Evolutionary conservation across 352 stramenopile species (phyloP).

Genomic region (Aphanomyces stellatus): DNA sequence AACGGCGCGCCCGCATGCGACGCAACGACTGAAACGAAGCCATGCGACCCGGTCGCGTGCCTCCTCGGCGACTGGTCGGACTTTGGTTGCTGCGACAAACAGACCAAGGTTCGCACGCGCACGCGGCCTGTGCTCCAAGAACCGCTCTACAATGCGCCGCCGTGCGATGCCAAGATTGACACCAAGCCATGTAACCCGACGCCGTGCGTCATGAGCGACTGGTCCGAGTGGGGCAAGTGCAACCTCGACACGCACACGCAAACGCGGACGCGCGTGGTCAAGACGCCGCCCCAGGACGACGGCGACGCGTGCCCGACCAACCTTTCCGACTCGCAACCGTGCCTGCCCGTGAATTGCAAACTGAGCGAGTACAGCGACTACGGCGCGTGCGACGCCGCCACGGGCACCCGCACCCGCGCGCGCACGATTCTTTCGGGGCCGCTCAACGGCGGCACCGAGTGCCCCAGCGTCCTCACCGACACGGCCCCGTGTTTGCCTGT

Average conservation of each 20-base stretch:
- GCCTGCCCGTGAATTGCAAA: slow-evolving; percentile 35
- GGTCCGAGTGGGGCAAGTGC: slow-evolving; percentile 35
- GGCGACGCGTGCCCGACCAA: slow-evolving; percentile 26
- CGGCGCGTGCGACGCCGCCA: slow-evolving; percentile 31
- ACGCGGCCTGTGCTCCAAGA: slow-evolving; percentile 27
- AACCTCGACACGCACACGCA: slow-evolving; percentile 33
- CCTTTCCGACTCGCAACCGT: slow-evolving; percentile 30
- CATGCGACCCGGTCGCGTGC: slow-evolving; percentile 47
- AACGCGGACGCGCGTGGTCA: slow-evolving; percentile 30
- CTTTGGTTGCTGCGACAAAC: slow-evolving; percentile 33
- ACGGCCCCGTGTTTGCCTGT: slow-evolving; percentile 41
- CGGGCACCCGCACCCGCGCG: slow-evolving; percentile 32
- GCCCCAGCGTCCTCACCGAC: slow-evolving; percentile 24
- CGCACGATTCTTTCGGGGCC: slow-evolving; percentile 28
- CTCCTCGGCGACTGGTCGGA: slow-evolving; percentile 30
- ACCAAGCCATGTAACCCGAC: slow-evolving; percentile 41
- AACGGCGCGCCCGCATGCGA: slow-evolving; percentile 36
- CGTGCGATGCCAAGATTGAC: slow-evolving; percentile 26
- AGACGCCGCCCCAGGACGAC: slow-evolving; percentile 28
- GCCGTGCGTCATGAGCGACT: slow-evolving; percentile 36
- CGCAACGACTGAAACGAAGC: slow-evolving; percentile 24
- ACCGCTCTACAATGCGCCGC: slow-evolving; percentile 33
- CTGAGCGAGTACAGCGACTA: slow-evolving; percentile 36
- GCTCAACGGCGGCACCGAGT: slow-evolving; percentile 35
- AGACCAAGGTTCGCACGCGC: slow-evolving; percentile 31